phyloP scores from a whole-genome alignment of 2,329 filamentous ascomycete species.

The Cryoendolithus antarcticus region DNA sequence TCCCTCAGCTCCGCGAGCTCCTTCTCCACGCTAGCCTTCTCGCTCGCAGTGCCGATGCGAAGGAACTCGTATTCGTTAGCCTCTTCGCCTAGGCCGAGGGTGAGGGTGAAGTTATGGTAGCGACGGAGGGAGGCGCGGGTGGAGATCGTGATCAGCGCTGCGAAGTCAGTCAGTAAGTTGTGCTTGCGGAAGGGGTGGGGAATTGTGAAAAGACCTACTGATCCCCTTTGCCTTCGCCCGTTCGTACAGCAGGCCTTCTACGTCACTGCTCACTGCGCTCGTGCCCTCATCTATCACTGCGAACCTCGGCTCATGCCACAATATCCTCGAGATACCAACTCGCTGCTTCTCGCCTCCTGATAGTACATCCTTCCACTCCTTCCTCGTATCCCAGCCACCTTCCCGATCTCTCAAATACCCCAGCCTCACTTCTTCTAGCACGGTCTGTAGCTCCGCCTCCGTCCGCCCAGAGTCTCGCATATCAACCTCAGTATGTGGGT shows the following conservation, averaged over 20 bases:
- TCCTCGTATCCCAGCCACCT: constrained; percentile 90
- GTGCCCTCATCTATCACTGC: constrained; percentile 94
- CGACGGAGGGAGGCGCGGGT: constrained; percentile 89
- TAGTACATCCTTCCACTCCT: constrained; percentile 97
- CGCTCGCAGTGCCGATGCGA: constrained; percentile 81
- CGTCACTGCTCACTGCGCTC: constrained; percentile 83
- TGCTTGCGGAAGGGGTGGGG: constrained; percentile 5
- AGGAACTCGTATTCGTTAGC: constrained; percentile 86
- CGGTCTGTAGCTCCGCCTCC: constrained; percentile 63
- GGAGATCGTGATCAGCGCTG: constrained; percentile 85
- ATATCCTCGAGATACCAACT: constrained; percentile 75
- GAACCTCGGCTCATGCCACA: constrained; percentile 95
- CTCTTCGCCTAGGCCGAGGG: constrained; percentile 65
- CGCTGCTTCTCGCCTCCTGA: constrained; percentile 95
- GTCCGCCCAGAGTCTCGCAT: constrained; percentile 72
- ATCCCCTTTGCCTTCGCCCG: constrained; percentile 86
- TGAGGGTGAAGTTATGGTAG: constrained; percentile 86
- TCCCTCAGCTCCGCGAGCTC: constrained; percentile 77
- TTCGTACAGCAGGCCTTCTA: constrained; percentile 89
- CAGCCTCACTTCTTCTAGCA: constrained; percentile 72
- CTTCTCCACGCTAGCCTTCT: constrained; percentile 87
- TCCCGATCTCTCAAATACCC: constrained; percentile 86
- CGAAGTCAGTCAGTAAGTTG: constrained; percentile 2
- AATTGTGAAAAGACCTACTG: constrained; percentile 46
- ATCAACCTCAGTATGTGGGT: constrained; percentile 86